Percentiles rank a stretch among this genome's conserved stretches.
Conservation (phyloP, 768 basidiomycete genomes). For the Kwoniella mangroviensis region DNA sequence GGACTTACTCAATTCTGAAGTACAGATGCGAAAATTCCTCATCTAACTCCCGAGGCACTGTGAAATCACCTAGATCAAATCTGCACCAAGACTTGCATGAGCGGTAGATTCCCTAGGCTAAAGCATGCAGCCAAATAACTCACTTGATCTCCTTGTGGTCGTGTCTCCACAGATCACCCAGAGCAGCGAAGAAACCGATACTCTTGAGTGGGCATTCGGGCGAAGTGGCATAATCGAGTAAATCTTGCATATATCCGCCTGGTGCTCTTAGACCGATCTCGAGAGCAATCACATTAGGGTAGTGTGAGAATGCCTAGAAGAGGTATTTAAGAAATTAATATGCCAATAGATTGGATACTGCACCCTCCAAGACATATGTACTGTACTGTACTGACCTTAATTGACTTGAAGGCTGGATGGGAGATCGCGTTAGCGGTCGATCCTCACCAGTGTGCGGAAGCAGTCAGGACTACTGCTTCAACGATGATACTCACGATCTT, state of each 20-base stretch:
- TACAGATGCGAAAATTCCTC: neutral
- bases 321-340: neutral
- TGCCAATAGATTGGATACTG: neutral
- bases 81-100: neutral
- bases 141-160: conserved; percentile 19
- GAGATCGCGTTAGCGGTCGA: neutral
- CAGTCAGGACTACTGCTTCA: neutral
- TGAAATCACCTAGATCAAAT: conserved; percentile 18
- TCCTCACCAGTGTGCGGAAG: neutral
- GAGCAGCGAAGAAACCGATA: conserved; percentile 20
- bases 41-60: conserved; percentile 14
- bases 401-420: conserved; percentile 6
- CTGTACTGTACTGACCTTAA: conserved; percentile 8
- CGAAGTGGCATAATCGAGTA: conserved; percentile 17
- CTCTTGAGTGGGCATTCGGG: conserved; percentile 14
- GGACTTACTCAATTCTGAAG: conserved; percentile 12
- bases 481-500: conserved; percentile 11
- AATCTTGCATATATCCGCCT: conserved; percentile 17
- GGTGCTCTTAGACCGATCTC: conserved; percentile 19
- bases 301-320: conserved; percentile 8
- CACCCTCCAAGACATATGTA: no score
- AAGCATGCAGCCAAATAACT: neutral
- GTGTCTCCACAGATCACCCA: conserved; percentile 17
- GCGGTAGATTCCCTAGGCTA: no score
- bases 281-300: conserved; percentile 7